Base-by-base conservation (phyloP, 331 rosid genomes). In the Telfairia occidentalis region DNA sequence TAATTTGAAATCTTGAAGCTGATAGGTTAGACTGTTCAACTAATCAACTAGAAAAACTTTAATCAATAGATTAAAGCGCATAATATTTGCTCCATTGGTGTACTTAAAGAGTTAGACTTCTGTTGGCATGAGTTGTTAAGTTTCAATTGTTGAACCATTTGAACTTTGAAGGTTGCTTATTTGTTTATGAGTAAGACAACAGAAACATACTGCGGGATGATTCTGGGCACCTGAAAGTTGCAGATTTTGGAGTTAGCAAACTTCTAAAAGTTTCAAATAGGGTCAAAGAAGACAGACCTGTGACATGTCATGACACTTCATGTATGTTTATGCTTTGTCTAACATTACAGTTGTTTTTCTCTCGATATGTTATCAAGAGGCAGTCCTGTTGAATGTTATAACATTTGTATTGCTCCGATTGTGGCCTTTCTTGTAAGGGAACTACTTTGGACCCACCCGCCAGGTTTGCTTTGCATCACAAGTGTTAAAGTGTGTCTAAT, bases 211-310 rank as follows among this genome's bases (percentile, higher is more conserved):
- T 95, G 84, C 92, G 97, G 85, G 98, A 95, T 86, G 96, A 90
- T 88, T 87, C 96, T 77, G 90, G 96, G 74, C 96, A 86, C 84
- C 87, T 91, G 86, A 95, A 95, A 86, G 98, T 95, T 84, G 98
- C 98, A 38, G 98, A 95, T 84, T 95, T 95, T 81, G 98, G 98
- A 75, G 92, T 95, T 58, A 95, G 98, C 96, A 95, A 95, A 86
- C 73, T 85, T 85, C 88, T 95, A 60, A 87, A 96, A 26, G 92
- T 46, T 46, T 70, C 75, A 28, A 48, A 48, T 9, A 29, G 60
- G n/a, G 60, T 95, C 76, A 91, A 88, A 86, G 98, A 94, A 83
- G 92, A 91, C 78, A 92, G 78, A 76, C 97, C 97, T 42, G 87
- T 90, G 77, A 82, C 86, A 35, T 73, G 85, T 81, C 89, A 86